These are phyloP conservation scores for Leccinum imitatum DNA, from an alignment of 768 basidiomycete species.

Conservation along the genomic window DNA sequence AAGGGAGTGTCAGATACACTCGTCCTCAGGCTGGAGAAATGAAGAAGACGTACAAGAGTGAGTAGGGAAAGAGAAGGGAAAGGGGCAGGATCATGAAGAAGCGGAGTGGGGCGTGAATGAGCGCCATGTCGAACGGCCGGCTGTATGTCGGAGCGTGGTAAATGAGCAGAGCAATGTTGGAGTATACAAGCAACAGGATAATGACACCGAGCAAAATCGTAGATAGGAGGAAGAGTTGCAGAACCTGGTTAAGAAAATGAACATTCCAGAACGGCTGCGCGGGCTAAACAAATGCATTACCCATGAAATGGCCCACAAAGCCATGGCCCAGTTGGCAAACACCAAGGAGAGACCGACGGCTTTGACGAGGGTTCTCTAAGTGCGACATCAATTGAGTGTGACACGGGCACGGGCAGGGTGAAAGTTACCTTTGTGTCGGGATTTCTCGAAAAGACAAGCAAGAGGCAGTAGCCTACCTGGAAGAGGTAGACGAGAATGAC, in stretches of 20 bases:
- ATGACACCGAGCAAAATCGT: slow-evolving; percentile 74
- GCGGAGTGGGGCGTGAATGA: slow-evolving; percentile 86
- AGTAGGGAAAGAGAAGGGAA: slow-evolving; percentile 48
- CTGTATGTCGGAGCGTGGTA: slow-evolving; percentile 62
- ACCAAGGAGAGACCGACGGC: slow-evolving; percentile 81
- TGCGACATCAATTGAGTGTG: not conserved
- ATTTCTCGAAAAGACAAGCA: slow-evolving; percentile 69
- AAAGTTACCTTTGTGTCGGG: slow-evolving; percentile 71
- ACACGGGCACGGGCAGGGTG: not conserved
- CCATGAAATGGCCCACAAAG: slow-evolving; percentile 77
- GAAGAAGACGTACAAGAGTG: slow-evolving; percentile 45
- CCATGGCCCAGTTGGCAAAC: slow-evolving; percentile 78
- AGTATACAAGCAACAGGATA: slow-evolving; percentile 69
- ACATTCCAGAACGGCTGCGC: not conserved
- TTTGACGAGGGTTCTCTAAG: slow-evolving; percentile 63
- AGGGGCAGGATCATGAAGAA: slow-evolving; percentile 60
- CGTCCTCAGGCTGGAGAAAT: too few species aligned
- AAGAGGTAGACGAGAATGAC: slow-evolving; percentile 58
- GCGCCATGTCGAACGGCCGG: slow-evolving; percentile 72
- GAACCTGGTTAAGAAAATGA: slow-evolving; percentile 42
- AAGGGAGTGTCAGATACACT: not conserved
- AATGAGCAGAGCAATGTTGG: slow-evolving; percentile 73
- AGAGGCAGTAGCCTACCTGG: slow-evolving; percentile 80
- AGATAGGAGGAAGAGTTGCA: slow-evolving; percentile 73
- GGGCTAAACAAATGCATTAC: slow-evolving; percentile 30